Conservation (phyloP, 805 yeast species). For the Candida cerambycidarum region DNA sequence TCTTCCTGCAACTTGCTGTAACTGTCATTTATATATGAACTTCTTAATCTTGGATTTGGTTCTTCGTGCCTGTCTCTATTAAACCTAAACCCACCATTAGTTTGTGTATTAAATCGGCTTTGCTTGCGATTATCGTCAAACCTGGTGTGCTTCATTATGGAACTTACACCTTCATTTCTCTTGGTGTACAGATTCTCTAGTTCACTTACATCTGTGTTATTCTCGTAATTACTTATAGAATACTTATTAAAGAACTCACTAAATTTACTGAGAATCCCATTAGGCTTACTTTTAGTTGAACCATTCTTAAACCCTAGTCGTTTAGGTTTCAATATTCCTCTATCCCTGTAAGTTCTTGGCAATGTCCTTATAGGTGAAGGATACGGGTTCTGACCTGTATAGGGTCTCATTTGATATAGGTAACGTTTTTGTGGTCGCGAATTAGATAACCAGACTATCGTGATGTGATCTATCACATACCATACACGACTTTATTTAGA, state of each 20-base stretch:
- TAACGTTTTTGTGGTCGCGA: too few relatives aligned
- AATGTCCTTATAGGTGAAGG: slow-evolving; percentile 5
- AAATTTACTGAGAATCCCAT: slow-evolving; percentile 12
- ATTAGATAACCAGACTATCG: too few relatives aligned
- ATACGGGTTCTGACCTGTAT: too few relatives aligned
- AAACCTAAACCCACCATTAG: too few relatives aligned
- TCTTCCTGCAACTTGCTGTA: not conserved
- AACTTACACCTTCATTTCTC: not conserved
- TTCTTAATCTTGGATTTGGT: too few relatives aligned
- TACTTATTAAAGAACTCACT: slow-evolving; percentile 13
- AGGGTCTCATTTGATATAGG: slow-evolving; percentile 2
- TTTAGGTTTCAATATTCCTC: slow-evolving; percentile 16
- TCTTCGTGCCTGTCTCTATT: too few relatives aligned
- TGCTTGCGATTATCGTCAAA: too few relatives aligned
- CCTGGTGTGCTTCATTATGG: not conserved
- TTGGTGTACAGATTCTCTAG: slow-evolving; percentile 9
- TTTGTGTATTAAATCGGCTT: too few relatives aligned
- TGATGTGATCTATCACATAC: too few relatives aligned
- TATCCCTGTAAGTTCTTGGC: slow-evolving; percentile 4
- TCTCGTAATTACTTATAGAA: slow-evolving; percentile 13
- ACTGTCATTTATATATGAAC: not conserved
- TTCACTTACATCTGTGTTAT: slow-evolving; percentile 10
- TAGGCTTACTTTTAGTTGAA: not conserved
- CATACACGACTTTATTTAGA: too few relatives aligned
- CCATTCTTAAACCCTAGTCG: not conserved